Evolutionary conservation across 202 grass and related monocot genomes (phyloP), one percentile per base, ranked within the genome.

Genomic region (Zizania palustris): DNA sequence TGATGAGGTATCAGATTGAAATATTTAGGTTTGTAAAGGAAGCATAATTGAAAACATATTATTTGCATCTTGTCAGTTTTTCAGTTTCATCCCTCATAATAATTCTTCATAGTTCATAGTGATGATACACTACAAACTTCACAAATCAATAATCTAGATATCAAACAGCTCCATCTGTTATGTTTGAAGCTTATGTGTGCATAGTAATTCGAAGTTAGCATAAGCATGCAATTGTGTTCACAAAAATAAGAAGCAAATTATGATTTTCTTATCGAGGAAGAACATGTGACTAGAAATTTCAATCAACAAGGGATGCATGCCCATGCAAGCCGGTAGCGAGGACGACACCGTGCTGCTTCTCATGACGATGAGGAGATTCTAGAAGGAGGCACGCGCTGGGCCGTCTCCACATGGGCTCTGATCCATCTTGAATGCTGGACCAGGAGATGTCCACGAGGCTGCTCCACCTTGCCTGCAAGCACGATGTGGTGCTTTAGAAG

Each of bases 1-100:
- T 34, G 91, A 92, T 83, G 95, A 98, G 95, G 95, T 98, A 86
- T 44, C 43, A 13, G 42, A 83, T 50, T 54, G 79, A 67, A 73
- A 37, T 18, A 54, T 77, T 35, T 80, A 63, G 10, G 4, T 80
- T 11, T 88, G 46, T 14, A 68, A n/a, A 73, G 53, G 28, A 43
- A 70, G 15, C 18, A 2, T 11, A 63, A 38, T 59, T 67, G 16
- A 72, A 20, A 67, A 6, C 5, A 38, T 58, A 67, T 83, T 78
- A 18, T 33, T 74, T 63, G 55, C 28, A 74, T 46, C 54, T 79
- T 71, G 9, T 79, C 70, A 68, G 14, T 58, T 70, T 11, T 59
- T 19, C 49, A 65, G 19, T 71, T 51, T 65, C 16, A 50, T 16
- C 36, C 38, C 3, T 7, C 36, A 41, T 9, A 41, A 45, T 54